A percentile compares a stretch with the other conserved stretches of the same genome.
Evolutionary conservation across 2,329 filamentous ascomycete species (phyloP).

Genomic region (Neofusicoccum umdonicola): DNA sequence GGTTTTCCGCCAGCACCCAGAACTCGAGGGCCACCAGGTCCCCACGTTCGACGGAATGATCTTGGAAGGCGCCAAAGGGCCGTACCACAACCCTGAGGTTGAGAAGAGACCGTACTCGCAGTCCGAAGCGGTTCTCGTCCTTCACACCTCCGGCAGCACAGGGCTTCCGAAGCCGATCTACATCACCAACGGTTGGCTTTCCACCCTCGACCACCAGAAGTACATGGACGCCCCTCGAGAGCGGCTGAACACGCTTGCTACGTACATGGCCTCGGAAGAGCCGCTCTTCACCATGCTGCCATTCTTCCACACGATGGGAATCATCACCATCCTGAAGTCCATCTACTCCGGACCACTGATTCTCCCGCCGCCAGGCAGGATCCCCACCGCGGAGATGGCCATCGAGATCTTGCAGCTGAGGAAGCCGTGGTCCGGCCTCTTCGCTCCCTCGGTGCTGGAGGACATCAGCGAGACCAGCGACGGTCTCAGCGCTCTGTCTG

Average conservation of each 20-base stretch:
- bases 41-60: conserved; percentile 15
- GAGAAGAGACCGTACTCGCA: conserved; percentile 12
- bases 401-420: conserved; percentile 20
- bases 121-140: conserved; percentile 26
- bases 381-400: conserved; percentile 19
- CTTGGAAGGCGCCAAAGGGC: not conserved
- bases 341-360: conserved; percentile 20
- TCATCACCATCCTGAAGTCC: conserved; percentile 19
- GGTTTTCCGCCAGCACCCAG: not conserved
- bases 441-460: conserved; percentile 27
- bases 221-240: conserved; percentile 20
- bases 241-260: conserved; percentile 15
- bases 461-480: conserved; percentile 25
- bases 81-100: not conserved
- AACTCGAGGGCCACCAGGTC: not conserved
- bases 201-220: conserved; percentile 21
- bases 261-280: conserved; percentile 10
- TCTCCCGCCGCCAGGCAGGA: conserved; percentile 13
- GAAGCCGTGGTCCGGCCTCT: conserved; percentile 23
- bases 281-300: conserved; percentile 18
- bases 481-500: conserved; percentile 24
- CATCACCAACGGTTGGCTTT: conserved; percentile 22
- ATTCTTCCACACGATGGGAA: conserved; percentile 22
- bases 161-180: conserved; percentile 34
- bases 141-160: conserved; percentile 38